Base-by-base conservation (phyloP, 129 eudicot species). In the Chrysanthemum lavandulifolium region DNA sequence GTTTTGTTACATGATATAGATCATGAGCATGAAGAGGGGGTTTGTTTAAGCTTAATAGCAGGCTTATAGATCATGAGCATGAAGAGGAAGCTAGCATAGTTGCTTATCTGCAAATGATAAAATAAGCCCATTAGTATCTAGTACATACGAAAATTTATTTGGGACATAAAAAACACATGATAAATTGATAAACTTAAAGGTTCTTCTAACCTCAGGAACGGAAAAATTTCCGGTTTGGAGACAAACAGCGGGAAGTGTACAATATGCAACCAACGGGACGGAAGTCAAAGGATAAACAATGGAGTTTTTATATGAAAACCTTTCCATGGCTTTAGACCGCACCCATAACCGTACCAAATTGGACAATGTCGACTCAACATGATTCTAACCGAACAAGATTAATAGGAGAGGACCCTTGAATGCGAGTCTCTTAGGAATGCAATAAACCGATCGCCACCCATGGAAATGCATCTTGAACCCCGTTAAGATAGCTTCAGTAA, bases 231-330 rank as follows among this genome's bases (percentile, higher is more conserved):
- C 25, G 25, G 25, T 23, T 23, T 0, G 25, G 25, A 23, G 25
- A 23, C 25, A 23, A 23, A 23, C 25, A 23, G 25, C 25, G 25
- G 25, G 25, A 23, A 23, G 25, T 23, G 25, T 19, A 19, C 97
- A 91, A 70, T 91, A 91, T 4, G 83, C 85, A 7, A 91, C 78
- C 90, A 91, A 86, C 12, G 97, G 97, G 49, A 91, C 56, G 10
- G 97, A 91, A 5, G 96, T 91, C 83, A 88, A 86, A 19, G 97
- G 96, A 69, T 91, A 91, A 49, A 91, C 86, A 45, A 91, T 92
- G 0, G 96, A 91, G 76, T 84, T 86, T 52, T 88, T 88, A 68
- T 91, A 91, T 1, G 97, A 91, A 78, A 91, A 91, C 40, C 97
- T 77, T 83, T 91, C 97, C 65, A 88, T 0, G 97, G 97, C 72